A percentile compares a stretch with the other conserved stretches of the same genome.
phyloP scores from a whole-genome alignment of 345 rosid species.

The Streptanthus diversifolius region DNA sequence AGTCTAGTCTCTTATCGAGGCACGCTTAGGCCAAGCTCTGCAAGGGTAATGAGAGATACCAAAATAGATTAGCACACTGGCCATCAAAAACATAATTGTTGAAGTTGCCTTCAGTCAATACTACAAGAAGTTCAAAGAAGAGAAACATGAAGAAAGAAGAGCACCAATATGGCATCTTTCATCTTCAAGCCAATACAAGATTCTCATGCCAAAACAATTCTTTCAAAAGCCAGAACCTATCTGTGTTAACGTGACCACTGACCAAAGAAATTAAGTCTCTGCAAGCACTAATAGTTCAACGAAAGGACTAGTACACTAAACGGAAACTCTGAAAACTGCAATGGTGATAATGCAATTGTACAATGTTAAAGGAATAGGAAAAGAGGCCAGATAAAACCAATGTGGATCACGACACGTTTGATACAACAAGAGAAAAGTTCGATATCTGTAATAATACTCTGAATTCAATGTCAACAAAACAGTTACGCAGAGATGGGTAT shows the following conservation, averaged over 20 bases:
- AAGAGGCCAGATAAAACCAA: neutral
- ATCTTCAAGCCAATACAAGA: neutral
- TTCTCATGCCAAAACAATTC: neutral
- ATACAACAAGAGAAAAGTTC: neutral
- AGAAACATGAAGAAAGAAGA: neutral
- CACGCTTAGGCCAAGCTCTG: conserved; percentile 79
- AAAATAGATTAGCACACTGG: neutral
- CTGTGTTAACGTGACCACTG: neutral
- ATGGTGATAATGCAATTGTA: neutral
- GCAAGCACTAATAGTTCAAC: neutral
- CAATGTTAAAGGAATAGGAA: neutral
- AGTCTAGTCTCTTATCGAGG: conserved; percentile 54
- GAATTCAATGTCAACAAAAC: neutral
- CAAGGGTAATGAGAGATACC: conserved; percentile 18
- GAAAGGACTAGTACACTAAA: neutral
- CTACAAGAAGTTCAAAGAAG: neutral
- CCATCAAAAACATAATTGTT: neutral
- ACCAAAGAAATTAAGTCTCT: neutral
- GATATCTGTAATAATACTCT: neutral
- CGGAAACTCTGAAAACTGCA: neutral
- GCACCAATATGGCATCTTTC: neutral
- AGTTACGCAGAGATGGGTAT: neutral
- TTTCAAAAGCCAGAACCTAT: neutral
- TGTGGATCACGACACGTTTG: neutral
- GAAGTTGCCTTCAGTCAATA: neutral